These are phyloP conservation scores for Durotheca rogersii DNA, from an alignment of 495 filamentous ascomycete species.

Conservation along the genomic window DNA sequence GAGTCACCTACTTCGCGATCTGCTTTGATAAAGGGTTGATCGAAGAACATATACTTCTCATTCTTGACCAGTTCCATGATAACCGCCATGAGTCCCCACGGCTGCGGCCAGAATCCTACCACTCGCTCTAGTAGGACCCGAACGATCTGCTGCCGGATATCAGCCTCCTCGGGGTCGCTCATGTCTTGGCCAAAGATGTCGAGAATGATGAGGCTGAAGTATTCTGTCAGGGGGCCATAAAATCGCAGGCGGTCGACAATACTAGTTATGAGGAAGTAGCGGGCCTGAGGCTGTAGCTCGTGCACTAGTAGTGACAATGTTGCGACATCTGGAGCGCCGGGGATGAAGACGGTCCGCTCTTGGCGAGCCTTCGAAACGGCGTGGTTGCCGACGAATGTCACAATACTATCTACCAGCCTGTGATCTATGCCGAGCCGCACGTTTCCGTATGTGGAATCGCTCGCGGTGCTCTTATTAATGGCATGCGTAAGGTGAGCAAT, in stretches of 20 bases:
- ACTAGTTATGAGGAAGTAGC: slow-evolving; percentile 79
- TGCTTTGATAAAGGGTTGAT: slow-evolving; percentile 86
- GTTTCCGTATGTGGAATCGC: slow-evolving; percentile 61
- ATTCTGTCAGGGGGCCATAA: slow-evolving; percentile 85
- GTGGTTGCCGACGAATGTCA: slow-evolving; percentile 75
- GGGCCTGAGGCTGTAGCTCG: slow-evolving; percentile 70
- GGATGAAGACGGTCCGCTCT: slow-evolving; percentile 64
- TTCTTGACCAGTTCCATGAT: slow-evolving; percentile 90
- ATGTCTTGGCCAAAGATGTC: slow-evolving; percentile 81
- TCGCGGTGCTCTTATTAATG: slow-evolving; percentile 55
- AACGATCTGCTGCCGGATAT: slow-evolving; percentile 86
- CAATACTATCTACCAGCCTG: slow-evolving; percentile 74
- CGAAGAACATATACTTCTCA: slow-evolving; percentile 83
- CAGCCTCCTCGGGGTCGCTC: slow-evolving; percentile 72
- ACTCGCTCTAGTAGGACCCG: slow-evolving; percentile 84
- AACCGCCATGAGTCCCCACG: slow-evolving; percentile 93
- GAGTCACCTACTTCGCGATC: slow-evolving; percentile 68
- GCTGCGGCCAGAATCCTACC: slow-evolving; percentile 87
- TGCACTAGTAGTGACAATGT: slow-evolving; percentile 74
- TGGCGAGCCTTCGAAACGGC: slow-evolving; percentile 52
- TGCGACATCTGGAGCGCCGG: slow-evolving; percentile 67
- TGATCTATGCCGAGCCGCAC: slow-evolving; percentile 66
- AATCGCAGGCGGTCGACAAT: slow-evolving; percentile 92
- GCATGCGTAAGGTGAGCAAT: slow-evolving; percentile 70
- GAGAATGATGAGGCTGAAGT: slow-evolving; percentile 85